These are phyloP conservation scores for Leccinum broughii DNA, from an alignment of 768 basidiomycete genomes.

Conservation along the genomic window DNA sequence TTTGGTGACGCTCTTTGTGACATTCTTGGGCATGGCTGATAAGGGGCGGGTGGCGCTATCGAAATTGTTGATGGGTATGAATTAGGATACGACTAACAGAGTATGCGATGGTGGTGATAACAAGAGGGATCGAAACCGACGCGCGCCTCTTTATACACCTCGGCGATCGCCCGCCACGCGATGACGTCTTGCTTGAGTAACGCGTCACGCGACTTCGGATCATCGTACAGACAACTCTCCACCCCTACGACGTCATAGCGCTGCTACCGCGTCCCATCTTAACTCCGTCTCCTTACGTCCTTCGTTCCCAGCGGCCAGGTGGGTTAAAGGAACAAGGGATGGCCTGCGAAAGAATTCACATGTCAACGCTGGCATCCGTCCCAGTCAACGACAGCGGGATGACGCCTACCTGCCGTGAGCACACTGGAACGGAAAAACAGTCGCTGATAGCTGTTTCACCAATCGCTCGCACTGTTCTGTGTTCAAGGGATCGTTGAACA, in stretches of 20 bases:
- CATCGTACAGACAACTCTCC: constrained; percentile 1
- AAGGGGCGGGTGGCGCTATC: constrained; percentile 1
- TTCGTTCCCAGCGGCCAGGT: constrained; percentile 23
- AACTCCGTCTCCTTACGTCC: constrained; percentile 12
- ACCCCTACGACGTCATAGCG: constrained; percentile 13
- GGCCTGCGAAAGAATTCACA: constrained; percentile 38
- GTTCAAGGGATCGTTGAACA: constrained; percentile 88
- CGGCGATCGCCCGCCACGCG: constrained; percentile 23
- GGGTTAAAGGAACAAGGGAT: constrained; percentile 52
- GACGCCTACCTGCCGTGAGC: constrained; percentile 83
- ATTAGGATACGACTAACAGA: constrained; percentile 15
- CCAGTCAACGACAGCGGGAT: neutral
- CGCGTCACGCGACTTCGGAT: constrained; percentile 33
- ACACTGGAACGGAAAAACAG: constrained; percentile 90
- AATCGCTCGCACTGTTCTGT: constrained; percentile 68
- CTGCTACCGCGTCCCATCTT: constrained; percentile 28
- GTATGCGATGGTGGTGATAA: neutral
- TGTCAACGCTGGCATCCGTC: neutral
- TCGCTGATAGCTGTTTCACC: constrained; percentile 63
- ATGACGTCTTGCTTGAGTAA: constrained; percentile 23
- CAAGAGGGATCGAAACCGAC: neutral
- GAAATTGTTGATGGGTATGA: constrained; percentile 9
- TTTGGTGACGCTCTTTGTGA: constrained; percentile 63
- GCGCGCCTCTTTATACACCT: constrained; percentile 26
- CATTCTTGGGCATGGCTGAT: constrained; percentile 42